These are phyloP conservation scores for Mycena sp. DNA, from an alignment of 1,284 basidiomycete genomes.

Conservation along the genomic window DNA sequence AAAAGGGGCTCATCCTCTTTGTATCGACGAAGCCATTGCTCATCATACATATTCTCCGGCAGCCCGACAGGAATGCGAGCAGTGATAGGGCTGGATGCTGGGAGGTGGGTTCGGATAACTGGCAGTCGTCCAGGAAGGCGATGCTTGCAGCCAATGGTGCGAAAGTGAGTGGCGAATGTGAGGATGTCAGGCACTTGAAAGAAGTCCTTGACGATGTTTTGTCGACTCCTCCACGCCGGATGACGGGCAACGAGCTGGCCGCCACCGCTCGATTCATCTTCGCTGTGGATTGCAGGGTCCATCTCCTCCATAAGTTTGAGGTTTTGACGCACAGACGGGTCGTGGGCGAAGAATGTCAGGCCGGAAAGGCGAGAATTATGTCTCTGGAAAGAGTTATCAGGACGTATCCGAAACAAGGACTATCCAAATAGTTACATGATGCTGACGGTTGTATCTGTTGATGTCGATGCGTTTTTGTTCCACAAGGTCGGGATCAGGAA, in stretches of 20 bases:
- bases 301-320: background rate
- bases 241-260: background rate
- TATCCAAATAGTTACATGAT: background rate
- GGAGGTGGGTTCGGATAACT: constrained; percentile 1
- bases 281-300: constrained; percentile 6
- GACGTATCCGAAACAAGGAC: background rate
- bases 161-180: background rate
- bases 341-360: background rate
- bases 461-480: background rate
- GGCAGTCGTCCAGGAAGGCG: constrained; percentile 3
- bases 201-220: background rate
- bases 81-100: background rate
- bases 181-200: constrained; percentile 1
- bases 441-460: constrained; percentile 1
- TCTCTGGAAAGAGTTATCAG: background rate
- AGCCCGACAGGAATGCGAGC: constrained; percentile 5
- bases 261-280: background rate
- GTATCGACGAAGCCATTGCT: constrained; percentile 12
- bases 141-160: background rate
- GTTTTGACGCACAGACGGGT: background rate
- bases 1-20: constrained; percentile 9
- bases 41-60: constrained; percentile 7
- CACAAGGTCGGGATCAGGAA: background rate
- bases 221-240: constrained; percentile 5
- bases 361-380: background rate